A percentile compares a stretch with the other conserved stretches of the same genome.
phyloP scores from a whole-genome alignment of 306 rosid species.

The Ormosia emarginata region DNA sequence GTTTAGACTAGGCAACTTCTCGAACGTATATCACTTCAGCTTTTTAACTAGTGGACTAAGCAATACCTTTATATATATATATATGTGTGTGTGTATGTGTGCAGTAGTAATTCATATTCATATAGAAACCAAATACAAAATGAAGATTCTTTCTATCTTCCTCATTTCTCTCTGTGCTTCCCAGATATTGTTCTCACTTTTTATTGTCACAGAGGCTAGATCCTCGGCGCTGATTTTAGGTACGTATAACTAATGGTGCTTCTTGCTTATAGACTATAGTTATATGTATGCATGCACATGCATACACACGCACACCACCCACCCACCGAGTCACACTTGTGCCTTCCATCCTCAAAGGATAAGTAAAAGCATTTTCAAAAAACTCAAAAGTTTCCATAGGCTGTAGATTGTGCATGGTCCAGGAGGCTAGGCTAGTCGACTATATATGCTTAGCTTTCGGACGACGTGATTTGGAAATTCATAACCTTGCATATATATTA shows the following conservation, averaged over 20 bases:
- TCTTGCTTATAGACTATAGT: background rate
- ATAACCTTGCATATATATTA: background rate
- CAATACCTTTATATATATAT: background rate
- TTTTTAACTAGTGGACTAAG: background rate
- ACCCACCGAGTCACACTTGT: too few relatives aligned
- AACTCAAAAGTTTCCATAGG: too few relatives aligned
- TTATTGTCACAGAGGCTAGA: background rate
- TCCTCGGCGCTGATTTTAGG: background rate
- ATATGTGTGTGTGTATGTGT: too few relatives aligned
- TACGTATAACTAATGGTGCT: background rate
- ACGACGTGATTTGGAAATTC: background rate
- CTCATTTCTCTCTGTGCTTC: background rate
- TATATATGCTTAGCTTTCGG: background rate
- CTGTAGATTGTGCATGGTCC: too few relatives aligned
- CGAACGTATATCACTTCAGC: background rate
- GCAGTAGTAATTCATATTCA: background rate
- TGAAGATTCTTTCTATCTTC: background rate
- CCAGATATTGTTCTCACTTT: background rate
- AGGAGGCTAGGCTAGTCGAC: too few relatives aligned
- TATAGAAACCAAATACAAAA: background rate
- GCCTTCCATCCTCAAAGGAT: too few relatives aligned
- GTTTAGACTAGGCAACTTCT: background rate
- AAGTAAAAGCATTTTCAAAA: too few relatives aligned
- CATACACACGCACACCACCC: too few relatives aligned
- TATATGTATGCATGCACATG: too few relatives aligned